phyloP scores from a whole-genome alignment of 352 stramenopile genomes.

The Blastocystis sp. region DNA sequence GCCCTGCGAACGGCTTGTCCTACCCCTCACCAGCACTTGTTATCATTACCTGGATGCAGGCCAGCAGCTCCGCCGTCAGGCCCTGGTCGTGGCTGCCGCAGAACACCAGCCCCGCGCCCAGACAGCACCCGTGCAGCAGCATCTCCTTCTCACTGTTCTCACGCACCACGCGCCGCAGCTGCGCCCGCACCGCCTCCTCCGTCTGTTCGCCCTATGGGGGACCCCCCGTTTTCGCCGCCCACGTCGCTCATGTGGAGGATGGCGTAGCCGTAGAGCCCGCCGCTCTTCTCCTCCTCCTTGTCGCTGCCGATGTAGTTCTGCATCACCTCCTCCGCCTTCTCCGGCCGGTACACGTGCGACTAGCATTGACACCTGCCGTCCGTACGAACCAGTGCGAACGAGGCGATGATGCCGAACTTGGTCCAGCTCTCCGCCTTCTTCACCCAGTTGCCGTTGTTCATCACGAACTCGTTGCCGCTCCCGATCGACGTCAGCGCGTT shows the following conservation, averaged over 20 bases:
- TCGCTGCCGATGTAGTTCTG: constrained; percentile 76
- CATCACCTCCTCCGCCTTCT: constrained; percentile 90
- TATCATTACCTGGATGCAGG: constrained; percentile 81
- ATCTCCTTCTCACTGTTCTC: constrained; percentile 85
- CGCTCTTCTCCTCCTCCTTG: constrained; percentile 90
- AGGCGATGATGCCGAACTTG: constrained; percentile 96
- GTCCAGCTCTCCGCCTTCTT: constrained; percentile 97
- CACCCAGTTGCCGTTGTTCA: constrained; percentile 98
- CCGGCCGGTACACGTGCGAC: constrained; percentile 92
- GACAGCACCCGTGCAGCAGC: constrained; percentile 91
- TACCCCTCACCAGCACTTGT: constrained; percentile 83
- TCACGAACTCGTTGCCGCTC: constrained; percentile 93
- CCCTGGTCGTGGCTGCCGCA: constrained; percentile 10
- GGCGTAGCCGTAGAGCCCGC: constrained; percentile 82
- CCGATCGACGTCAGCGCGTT: constrained; percentile 93
- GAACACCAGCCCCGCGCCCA: constrained; percentile 91
- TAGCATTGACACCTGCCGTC: constrained; percentile 70
- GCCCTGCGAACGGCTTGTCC: constrained; percentile 92
- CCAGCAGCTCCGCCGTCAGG: constrained; percentile 26
- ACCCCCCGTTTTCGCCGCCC: constrained; percentile 37
- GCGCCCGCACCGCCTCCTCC: not conserved
- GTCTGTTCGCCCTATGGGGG: not conserved
- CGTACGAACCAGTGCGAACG: constrained; percentile 93
- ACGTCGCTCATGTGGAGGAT: constrained; percentile 79
- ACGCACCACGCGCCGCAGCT: not conserved